Evolutionary conservation across 495 filamentous ascomycete species (phyloP).

Genomic region (Penicillium chermesinum): DNA sequence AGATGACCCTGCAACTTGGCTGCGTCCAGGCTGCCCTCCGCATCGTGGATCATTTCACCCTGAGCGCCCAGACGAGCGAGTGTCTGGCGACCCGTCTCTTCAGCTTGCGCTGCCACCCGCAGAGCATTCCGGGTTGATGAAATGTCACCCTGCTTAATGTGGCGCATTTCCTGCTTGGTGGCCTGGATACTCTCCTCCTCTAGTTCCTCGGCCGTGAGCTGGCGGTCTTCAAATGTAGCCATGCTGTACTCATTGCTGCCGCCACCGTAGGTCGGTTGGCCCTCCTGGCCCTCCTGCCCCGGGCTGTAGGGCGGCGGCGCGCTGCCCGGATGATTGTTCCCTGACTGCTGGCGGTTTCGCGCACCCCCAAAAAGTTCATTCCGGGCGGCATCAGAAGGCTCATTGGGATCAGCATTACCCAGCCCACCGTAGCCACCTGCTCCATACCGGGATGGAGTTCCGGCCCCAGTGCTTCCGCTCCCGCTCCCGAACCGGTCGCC

Average conservation of each 20-base stretch:
- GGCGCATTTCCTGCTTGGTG: conserved; percentile 68
- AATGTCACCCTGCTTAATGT: conserved; percentile 71
- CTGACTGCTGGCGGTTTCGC: conserved; percentile 42
- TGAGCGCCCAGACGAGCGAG: conserved; percentile 67
- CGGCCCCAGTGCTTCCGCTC: conserved; percentile 23
- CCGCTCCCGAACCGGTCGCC: conserved; percentile 52
- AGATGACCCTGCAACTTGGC: conserved; percentile 60
- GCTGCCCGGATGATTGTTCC: no score
- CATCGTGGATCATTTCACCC: conserved; percentile 71
- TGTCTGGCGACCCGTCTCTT: conserved; percentile 66
- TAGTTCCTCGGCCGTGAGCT: conserved; percentile 71
- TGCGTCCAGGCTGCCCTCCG: conserved; percentile 68
- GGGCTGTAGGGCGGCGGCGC: conserved; percentile 44
- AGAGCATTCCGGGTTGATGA: conserved; percentile 65
- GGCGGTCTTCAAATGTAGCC: conserved; percentile 55
- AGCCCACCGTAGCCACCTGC: conserved; percentile 72
- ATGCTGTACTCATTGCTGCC: conserved; percentile 51
- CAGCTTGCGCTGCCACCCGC: conserved; percentile 59
- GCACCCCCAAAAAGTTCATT: conserved; percentile 64
- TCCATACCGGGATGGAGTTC: conserved; percentile 40
- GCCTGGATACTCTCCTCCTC: conserved; percentile 64
- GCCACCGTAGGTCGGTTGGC: conserved; percentile 37
- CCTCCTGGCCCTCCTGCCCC: conserved; percentile 16
- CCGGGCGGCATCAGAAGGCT: conserved; percentile 51
- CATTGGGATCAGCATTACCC: conserved; percentile 51